A percentile compares a stretch with the other conserved stretches of the same genome.
Evolutionary conservation across 208 protist species (phyloP).

Genomic region (Strigomonas culicis): DNA sequence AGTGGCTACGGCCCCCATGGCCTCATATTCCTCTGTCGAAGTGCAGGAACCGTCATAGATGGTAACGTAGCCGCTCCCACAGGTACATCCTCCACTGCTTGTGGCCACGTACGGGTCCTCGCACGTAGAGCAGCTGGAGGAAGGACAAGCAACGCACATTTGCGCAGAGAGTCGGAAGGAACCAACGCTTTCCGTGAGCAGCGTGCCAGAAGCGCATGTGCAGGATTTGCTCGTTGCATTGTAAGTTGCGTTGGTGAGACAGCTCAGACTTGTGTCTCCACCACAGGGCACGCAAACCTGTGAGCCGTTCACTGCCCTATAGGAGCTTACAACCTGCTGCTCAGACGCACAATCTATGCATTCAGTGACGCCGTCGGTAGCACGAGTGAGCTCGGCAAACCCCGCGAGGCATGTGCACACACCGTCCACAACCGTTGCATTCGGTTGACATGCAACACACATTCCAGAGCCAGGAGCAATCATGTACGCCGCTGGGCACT

Average conservation of each 20-base stretch:
- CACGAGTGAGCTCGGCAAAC: slow-evolving; percentile 19
- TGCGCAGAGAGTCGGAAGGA: slow-evolving; percentile 26
- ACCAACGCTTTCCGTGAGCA: slow-evolving; percentile 35
- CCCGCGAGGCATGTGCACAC: slow-evolving; percentile 27
- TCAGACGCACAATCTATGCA: slow-evolving; percentile 34
- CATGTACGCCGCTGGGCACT: background rate
- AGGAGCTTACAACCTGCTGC: slow-evolving; percentile 29
- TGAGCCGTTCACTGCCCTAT: slow-evolving; percentile 20
- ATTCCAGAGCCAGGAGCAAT: slow-evolving; percentile 1
- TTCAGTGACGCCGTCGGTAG: slow-evolving; percentile 4
- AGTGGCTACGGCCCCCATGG: slow-evolving; percentile 12
- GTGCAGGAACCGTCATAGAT: slow-evolving; percentile 65
- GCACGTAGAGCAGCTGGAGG: slow-evolving; percentile 25
- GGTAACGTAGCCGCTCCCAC: slow-evolving; percentile 31
- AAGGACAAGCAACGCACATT: slow-evolving; percentile 40
- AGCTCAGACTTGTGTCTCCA: slow-evolving; percentile 24
- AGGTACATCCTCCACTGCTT: slow-evolving; percentile 19
- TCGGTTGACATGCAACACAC: slow-evolving; percentile 11
- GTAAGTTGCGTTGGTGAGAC: slow-evolving; percentile 28
- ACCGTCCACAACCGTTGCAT: slow-evolving; percentile 14
- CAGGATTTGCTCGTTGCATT: slow-evolving; percentile 22
- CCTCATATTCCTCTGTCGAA: slow-evolving; percentile 22
- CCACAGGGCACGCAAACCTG: slow-evolving; percentile 45
- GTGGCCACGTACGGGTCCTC: slow-evolving; percentile 32
- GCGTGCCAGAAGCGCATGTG: slow-evolving; percentile 27